phyloP scores from a whole-genome alignment of 208 protist genomes.

The Wallacemonas sp. region DNA sequence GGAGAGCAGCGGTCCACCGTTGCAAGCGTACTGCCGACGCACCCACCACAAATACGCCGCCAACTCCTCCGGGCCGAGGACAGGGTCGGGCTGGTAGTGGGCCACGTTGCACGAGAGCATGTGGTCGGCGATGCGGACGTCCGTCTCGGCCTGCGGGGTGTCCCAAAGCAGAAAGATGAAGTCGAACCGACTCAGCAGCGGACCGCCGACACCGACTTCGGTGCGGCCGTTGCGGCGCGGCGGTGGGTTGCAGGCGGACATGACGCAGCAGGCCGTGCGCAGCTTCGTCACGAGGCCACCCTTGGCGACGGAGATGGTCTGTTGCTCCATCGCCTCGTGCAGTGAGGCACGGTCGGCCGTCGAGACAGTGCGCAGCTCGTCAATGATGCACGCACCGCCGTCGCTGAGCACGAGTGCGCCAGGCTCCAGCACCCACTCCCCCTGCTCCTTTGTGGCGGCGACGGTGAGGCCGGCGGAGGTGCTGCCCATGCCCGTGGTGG shows the following conservation, averaged over 20 bases:
- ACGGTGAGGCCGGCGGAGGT: slow-evolving; percentile 93
- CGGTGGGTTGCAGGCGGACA: slow-evolving; percentile 97
- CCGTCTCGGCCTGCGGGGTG: slow-evolving; percentile 77
- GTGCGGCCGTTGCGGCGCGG: slow-evolving; percentile 44
- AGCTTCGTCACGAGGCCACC: slow-evolving; percentile 96
- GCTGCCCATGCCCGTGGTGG: slow-evolving; percentile 90
- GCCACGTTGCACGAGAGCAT: slow-evolving; percentile 64
- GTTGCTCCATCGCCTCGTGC: slow-evolving; percentile 99
- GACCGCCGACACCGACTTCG: slow-evolving; percentile 93
- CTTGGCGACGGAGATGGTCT: slow-evolving; percentile 96
- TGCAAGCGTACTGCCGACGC: slow-evolving; percentile 62
- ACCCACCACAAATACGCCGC: slow-evolving; percentile 81
- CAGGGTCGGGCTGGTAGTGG: slow-evolving; percentile 24
- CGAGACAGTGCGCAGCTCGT: slow-evolving; percentile 97
- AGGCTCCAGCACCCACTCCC: slow-evolving; percentile 95
- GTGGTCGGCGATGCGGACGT: slow-evolving; percentile 87
- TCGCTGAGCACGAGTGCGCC: slow-evolving; percentile 97
- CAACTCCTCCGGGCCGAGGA: slow-evolving; percentile 58
- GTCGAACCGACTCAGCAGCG: slow-evolving; percentile 97
- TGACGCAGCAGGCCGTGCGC: slow-evolving; percentile 92
- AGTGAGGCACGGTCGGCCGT: slow-evolving; percentile 93
- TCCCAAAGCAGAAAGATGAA: slow-evolving; percentile 96
- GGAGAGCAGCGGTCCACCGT: slow-evolving; percentile 71
- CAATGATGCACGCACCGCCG: slow-evolving; percentile 97
- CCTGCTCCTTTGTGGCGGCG: slow-evolving; percentile 83